Conservation (phyloP, 768 basidiomycete species). For the Tephrocybe sp. region DNA sequence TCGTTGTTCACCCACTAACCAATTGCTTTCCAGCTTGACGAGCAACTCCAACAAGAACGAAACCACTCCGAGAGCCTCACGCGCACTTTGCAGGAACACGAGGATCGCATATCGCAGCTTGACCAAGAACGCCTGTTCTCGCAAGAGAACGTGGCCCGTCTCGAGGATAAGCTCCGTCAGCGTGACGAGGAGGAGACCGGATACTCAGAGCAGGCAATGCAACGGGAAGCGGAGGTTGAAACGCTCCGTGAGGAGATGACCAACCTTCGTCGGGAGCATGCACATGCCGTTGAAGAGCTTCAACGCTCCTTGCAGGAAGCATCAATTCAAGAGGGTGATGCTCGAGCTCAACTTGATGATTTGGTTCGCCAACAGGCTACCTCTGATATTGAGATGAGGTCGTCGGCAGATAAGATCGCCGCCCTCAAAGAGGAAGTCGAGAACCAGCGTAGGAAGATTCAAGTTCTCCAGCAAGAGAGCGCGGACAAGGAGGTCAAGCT, state of each 20-base stretch:
- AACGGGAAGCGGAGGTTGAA: slow-evolving; percentile 52
- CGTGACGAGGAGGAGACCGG: slow-evolving; percentile 55
- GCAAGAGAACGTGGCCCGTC: slow-evolving; percentile 49
- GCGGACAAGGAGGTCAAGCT: slow-evolving; percentile 84
- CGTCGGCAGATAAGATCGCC: slow-evolving; percentile 46
- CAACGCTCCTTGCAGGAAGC: slow-evolving; percentile 43
- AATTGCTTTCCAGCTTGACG: slow-evolving; percentile 40
- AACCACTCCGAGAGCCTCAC: slow-evolving; percentile 48
- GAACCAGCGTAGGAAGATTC: slow-evolving; percentile 57
- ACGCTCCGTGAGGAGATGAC: slow-evolving; percentile 53
- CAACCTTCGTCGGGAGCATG: slow-evolving; percentile 52
- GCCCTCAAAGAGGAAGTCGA: slow-evolving; percentile 59
- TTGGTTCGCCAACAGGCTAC: slow-evolving; percentile 54
- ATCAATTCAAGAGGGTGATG: slow-evolving; percentile 43
- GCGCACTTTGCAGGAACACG: slow-evolving; percentile 48
- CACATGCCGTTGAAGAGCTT: slow-evolving; percentile 48
- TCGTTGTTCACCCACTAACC: too few relatives aligned
- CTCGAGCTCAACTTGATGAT: slow-evolving; percentile 45
- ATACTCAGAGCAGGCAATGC: slow-evolving; percentile 42
- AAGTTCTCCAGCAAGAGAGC: slow-evolving; percentile 74
- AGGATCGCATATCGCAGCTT: slow-evolving; percentile 47
- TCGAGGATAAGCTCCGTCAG: slow-evolving; percentile 54
- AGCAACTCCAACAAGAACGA: slow-evolving; percentile 51
- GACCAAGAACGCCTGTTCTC: slow-evolving; percentile 56
- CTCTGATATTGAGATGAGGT: slow-evolving; percentile 46